Base-by-base conservation (phyloP, 2,329 filamentous ascomycete species). In the Cryphonectria radicalis region DNA sequence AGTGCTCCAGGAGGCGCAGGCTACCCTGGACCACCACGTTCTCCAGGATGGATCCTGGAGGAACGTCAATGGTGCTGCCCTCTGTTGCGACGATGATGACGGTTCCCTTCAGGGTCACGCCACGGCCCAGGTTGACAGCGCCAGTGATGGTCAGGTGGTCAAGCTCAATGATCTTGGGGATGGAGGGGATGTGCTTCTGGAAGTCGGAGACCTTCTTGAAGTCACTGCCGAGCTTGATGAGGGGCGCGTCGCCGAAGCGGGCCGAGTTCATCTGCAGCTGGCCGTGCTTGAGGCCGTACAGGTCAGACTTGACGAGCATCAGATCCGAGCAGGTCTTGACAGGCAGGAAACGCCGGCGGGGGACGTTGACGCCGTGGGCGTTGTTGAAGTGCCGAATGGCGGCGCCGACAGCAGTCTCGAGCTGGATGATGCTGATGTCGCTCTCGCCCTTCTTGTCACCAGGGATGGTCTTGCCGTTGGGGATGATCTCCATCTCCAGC, bases 151-250 rank as follows among this genome's bases (percentile, higher is more conserved):
- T 99, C 72, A 99, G 89, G 81, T 99, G 96, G 80, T 97, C 93
- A 65, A 96, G 89, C 86, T 97, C 93, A 76, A 96, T 90, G 77
- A 97, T 95, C 88, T 93, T 95, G 79, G 93, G 93, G 78, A 97
- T 97, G 75, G 91, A 94, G 14, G 92, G 88, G 77, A 97, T 95
- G 80, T 92, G 92, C 84, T 93, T 91, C 86, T 94, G 92, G 89
- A 97, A 97, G 86, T 94, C 96, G 1, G 95, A 98, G 55, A 99
- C 96, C 91, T 99, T 99, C 92, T 99, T 99, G 91, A 99, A 99
- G 88, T 99, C 96, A 79, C 91, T 91, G 78, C 96, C 96, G 69
- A 99, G 92, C 92, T 99, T 99, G 89, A 99, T 99, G 77, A 99
- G 89, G 70, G 96, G 96, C 65, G 96, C 95, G 77, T 96, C 95